A percentile compares a stretch with the other conserved stretches of the same genome.
Evolutionary conservation across 2,329 filamentous ascomycete species (phyloP).

Genomic region (Verticillium albo-atrum): DNA sequence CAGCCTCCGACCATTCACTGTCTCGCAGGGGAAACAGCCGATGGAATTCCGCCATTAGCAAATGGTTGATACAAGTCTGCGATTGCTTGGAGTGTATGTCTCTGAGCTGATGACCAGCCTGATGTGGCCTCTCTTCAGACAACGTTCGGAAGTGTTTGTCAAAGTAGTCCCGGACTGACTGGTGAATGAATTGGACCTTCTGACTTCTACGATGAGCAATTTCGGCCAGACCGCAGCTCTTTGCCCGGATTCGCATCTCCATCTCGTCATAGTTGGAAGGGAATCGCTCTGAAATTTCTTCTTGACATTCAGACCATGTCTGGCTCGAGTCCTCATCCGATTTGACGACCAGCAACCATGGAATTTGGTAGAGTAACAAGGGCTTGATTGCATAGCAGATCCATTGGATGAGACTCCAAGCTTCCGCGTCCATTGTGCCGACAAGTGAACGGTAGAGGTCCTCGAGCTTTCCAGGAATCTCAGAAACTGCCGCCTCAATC

Average conservation of each 20-base stretch:
- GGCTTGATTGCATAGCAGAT: constrained; percentile 23
- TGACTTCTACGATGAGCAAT: not conserved
- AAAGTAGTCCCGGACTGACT: constrained; percentile 28
- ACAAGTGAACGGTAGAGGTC: constrained; percentile 19
- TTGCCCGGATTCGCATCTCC: constrained; percentile 6
- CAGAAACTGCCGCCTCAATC: constrained; percentile 17
- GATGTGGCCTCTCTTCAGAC: too few species aligned
- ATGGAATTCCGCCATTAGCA: too few species aligned
- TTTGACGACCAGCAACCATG: constrained; percentile 19
- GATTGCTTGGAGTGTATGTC: too few species aligned
- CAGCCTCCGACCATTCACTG: too few species aligned
- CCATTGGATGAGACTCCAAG: constrained; percentile 25
- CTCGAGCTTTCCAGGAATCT: constrained; percentile 17
- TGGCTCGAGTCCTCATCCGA: too few species aligned
- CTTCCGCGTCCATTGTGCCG: constrained; percentile 10
- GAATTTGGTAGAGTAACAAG: constrained; percentile 19
- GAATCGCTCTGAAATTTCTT: too few species aligned
- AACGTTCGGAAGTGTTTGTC: too few species aligned
- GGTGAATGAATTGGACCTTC: constrained; percentile 27
- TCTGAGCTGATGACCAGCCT: too few species aligned
- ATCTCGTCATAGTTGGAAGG: too few species aligned
- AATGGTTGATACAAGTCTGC: too few species aligned
- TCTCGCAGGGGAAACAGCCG: too few species aligned
- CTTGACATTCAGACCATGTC: too few species aligned
- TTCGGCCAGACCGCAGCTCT: constrained; percentile 24